These are phyloP conservation scores for Annona squamosa DNA, from an alignment of 164 flowering plant genomes.

Conservation along the genomic window DNA sequence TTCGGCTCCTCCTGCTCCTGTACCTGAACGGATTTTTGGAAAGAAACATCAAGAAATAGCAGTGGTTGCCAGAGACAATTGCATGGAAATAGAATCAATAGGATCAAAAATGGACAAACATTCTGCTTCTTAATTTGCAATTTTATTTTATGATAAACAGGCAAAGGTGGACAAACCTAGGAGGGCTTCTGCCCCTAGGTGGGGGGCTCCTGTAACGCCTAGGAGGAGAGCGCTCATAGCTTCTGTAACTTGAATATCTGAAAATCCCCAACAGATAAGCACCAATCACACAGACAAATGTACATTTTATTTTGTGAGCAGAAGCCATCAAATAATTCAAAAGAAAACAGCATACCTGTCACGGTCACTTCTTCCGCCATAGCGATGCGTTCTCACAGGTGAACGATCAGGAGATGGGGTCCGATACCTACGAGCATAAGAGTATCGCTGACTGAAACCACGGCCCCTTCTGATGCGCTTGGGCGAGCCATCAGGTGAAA, in stretches of 20 bases:
- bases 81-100: background rate
- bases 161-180: constrained; percentile 37
- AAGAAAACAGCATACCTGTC: constrained; percentile 40
- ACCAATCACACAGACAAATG: background rate
- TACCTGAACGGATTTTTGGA: constrained; percentile 36
- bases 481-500: constrained; percentile 75
- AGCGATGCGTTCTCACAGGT: constrained; percentile 70
- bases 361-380: constrained; percentile 62
- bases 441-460: constrained; percentile 86
- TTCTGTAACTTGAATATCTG: constrained; percentile 65
- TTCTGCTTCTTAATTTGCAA: no score
- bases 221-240: constrained; percentile 68
- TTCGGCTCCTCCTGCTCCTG: constrained; percentile 78
- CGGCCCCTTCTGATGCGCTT: constrained; percentile 91
- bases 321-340: background rate
- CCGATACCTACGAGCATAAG: constrained; percentile 82
- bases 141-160: no score
- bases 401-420: constrained; percentile 93
- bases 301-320: background rate
- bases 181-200: constrained; percentile 79
- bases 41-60: background rate
- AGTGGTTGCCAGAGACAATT: background rate
- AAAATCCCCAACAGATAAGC: background rate
- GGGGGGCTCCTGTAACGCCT: constrained; percentile 87
- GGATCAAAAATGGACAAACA: no score